These are phyloP conservation scores for Drosera capensis DNA, from an alignment of 148 eudicot genomes.

Conservation along the genomic window DNA sequence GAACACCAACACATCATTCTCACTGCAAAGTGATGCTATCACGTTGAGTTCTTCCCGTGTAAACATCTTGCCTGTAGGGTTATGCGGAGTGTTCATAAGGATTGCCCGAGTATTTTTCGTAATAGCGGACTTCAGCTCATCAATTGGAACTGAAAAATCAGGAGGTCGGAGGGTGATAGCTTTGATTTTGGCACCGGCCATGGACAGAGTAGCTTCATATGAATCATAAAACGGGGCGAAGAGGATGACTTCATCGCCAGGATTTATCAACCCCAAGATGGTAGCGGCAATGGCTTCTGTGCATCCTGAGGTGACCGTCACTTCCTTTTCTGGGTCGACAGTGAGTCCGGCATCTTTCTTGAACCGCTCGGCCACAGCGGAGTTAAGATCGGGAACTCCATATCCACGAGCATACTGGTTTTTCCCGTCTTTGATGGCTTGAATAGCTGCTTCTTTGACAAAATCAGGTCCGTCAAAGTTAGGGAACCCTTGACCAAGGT, in stretches of 20 bases:
- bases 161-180: slow-evolving; percentile 72
- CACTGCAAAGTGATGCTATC: slow-evolving; percentile 76
- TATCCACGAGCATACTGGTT: slow-evolving; percentile 96
- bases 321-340: slow-evolving; percentile 89
- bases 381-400: slow-evolving; percentile 88
- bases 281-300: slow-evolving; percentile 98
- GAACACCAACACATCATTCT: slow-evolving; percentile 84
- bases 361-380: slow-evolving; percentile 68
- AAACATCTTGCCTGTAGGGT: slow-evolving; percentile 97
- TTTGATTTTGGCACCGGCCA: slow-evolving; percentile 88
- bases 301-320: slow-evolving; percentile 97
- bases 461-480: slow-evolving; percentile 97
- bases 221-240: slow-evolving; percentile 99
- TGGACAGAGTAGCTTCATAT: slow-evolving; percentile 86
- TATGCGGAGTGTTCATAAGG: slow-evolving; percentile 87
- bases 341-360: slow-evolving; percentile 67
- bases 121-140: slow-evolving; percentile 51
- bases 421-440: slow-evolving; percentile 69
- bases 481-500: slow-evolving; percentile 97
- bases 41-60: slow-evolving; percentile 55
- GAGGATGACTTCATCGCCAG: slow-evolving; percentile 81
- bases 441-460: slow-evolving; percentile 92
- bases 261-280: slow-evolving; percentile 82
- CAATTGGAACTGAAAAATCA: slow-evolving; percentile 61
- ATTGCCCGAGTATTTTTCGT: slow-evolving; percentile 78